A percentile compares a stretch with the other conserved stretches of the same genome.
Evolutionary conservation across 2,329 filamentous ascomycete species (phyloP).

Genomic region (Diplodia corticola): DNA sequence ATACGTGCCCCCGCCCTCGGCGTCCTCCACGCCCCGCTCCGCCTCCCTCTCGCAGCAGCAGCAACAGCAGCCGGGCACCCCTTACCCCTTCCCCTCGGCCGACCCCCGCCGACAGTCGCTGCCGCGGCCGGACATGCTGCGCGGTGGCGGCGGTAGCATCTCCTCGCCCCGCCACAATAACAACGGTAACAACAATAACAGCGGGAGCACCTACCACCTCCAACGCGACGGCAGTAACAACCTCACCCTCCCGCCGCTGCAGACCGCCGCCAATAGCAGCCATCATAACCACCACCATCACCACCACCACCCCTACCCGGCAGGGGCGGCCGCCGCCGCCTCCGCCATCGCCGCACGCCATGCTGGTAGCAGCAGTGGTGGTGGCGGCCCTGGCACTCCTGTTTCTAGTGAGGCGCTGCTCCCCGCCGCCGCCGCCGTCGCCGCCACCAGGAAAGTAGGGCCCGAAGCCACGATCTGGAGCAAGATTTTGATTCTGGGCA

Average conservation of each 20-base stretch:
- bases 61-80: constrained; percentile 57
- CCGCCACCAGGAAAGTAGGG: constrained; percentile 68
- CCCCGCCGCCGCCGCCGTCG: constrained; percentile 73
- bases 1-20: constrained; percentile 41
- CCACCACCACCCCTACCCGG: not conserved
- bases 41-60: constrained; percentile 49
- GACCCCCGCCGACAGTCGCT: constrained; percentile 37
- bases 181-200: no score
- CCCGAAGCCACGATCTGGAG: constrained; percentile 61
- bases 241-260: constrained; percentile 56
- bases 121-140: constrained; percentile 32
- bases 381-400: not conserved
- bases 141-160: constrained; percentile 37
- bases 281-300: no score
- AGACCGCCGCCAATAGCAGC: no score
- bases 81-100: constrained; percentile 37
- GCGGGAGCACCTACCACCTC: constrained; percentile 32
- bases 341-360: not conserved
- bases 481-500: constrained; percentile 74
- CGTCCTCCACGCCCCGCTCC: constrained; percentile 53
- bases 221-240: constrained; percentile 42
- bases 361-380: not conserved
- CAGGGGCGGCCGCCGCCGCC: not conserved
- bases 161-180: constrained; percentile 34
- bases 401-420: constrained; percentile 48